These are phyloP conservation scores for Fusarium sublunatum DNA, from an alignment of 2,329 filamentous ascomycete genomes.

Conservation along the genomic window DNA sequence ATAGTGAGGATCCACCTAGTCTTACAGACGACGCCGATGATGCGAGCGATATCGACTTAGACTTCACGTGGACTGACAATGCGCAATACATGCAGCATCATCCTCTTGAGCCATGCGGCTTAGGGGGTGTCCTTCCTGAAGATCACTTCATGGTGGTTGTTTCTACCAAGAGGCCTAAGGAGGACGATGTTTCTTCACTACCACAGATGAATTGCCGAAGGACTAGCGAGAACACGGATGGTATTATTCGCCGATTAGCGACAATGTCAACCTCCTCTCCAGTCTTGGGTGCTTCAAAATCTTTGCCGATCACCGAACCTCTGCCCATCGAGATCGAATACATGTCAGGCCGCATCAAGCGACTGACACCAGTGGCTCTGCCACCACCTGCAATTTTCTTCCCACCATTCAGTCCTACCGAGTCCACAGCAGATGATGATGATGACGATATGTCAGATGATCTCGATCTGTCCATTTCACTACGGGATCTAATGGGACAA, in stretches of 20 bases:
- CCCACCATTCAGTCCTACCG: conserved; percentile 58
- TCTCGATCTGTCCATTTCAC: conserved; percentile 47
- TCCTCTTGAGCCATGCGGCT: conserved; percentile 66
- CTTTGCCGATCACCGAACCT: background rate
- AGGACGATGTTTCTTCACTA: conserved; percentile 23
- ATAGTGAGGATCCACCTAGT: conserved; percentile 45
- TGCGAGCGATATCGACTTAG: conserved; percentile 56
- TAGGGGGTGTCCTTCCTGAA: conserved; percentile 70
- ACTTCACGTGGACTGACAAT: conserved; percentile 60
- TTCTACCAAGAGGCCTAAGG: conserved; percentile 58
- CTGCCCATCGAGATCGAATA: conserved; percentile 59
- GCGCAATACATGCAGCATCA: conserved; percentile 54
- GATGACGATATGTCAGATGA: conserved; percentile 43
- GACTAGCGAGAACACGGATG: conserved; percentile 52
- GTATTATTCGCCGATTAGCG: conserved; percentile 57
- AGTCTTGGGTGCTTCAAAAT: conserved; percentile 5
- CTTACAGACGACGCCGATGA: conserved; percentile 52
- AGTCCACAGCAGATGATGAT: conserved; percentile 51
- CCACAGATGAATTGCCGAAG: conserved; percentile 8
- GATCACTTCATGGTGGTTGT: conserved; percentile 72
- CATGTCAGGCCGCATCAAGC: conserved; percentile 55
- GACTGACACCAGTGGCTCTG: conserved; percentile 60
- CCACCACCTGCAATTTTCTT: conserved; percentile 66
- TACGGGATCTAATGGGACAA: conserved; percentile 49
- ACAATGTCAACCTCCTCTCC: conserved; percentile 57